Evolutionary conservation across 305 asterid species (phyloP).

Genomic region (Coffea humblotiana): DNA sequence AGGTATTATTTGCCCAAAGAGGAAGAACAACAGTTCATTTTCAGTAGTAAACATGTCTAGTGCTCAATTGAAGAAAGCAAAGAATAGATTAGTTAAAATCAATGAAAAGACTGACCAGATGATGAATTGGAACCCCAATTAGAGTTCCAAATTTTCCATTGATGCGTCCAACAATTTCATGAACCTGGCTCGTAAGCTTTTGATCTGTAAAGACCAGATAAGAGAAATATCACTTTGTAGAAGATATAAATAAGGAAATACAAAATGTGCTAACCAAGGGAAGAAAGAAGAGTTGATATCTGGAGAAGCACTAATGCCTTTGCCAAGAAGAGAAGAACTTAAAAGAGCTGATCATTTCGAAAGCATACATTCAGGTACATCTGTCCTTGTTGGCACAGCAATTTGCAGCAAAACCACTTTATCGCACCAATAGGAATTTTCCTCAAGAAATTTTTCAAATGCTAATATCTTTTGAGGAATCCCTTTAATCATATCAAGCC

Average conservation of each 20-base stretch:
- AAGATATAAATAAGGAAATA: not conserved
- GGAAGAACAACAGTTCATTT: not conserved
- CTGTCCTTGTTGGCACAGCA: slow-evolving; percentile 97
- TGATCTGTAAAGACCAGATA: slow-evolving; percentile 55
- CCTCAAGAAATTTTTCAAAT: slow-evolving; percentile 92
- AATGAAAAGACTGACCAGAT: slow-evolving; percentile 64
- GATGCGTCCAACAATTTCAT: slow-evolving; percentile 94
- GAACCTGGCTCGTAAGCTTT: slow-evolving; percentile 95
- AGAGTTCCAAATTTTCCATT: slow-evolving; percentile 89
- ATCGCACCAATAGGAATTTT: slow-evolving; percentile 74
- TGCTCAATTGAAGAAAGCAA: not conserved
- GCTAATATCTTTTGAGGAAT: slow-evolving; percentile 93
- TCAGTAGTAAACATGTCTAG: not conserved
- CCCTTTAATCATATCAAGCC: slow-evolving; percentile 97
- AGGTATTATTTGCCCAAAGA: not conserved
- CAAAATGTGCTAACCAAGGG: not conserved
- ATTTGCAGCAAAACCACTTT: slow-evolving; percentile 94
- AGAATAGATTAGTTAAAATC: not conserved
- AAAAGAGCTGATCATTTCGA: slow-evolving; percentile 22
- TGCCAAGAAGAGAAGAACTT: slow-evolving; percentile 12
- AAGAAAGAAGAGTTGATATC: not conserved
- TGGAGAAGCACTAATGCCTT: not conserved
- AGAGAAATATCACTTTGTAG: slow-evolving; percentile 15
- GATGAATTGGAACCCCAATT: slow-evolving; percentile 88
- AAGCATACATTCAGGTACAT: slow-evolving; percentile 88